Percentiles rank a stretch among this genome's conserved stretches.
Evolutionary conservation across 148 eudicot genomes (phyloP).

Genomic region (Tetragonia tetragonoides): DNA sequence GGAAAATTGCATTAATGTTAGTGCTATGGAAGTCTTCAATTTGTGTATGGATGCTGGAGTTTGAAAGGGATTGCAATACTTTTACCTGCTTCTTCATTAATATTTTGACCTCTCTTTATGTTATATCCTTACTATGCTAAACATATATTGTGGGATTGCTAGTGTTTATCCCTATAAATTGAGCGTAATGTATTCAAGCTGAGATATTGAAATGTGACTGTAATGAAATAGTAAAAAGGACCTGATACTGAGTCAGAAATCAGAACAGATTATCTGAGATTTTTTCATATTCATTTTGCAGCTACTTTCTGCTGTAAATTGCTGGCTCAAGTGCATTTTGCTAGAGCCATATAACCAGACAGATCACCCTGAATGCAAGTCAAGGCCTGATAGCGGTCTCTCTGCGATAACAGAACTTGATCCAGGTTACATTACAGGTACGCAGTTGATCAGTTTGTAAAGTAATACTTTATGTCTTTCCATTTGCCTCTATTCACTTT

Average conservation of each 20-base stretch:
- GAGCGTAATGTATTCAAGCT: background rate
- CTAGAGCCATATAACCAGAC: constrained; percentile 93
- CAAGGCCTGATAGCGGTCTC: constrained; percentile 97
- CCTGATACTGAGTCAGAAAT: background rate
- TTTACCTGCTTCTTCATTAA: background rate
- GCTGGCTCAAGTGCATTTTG: constrained; percentile 98
- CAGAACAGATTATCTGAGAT: background rate
- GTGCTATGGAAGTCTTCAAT: background rate
- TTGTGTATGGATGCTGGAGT: background rate
- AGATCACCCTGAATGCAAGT: constrained; percentile 91
- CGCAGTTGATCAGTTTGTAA: background rate
- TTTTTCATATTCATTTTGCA: constrained; percentile 31
- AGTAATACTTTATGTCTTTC: background rate
- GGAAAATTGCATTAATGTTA: background rate
- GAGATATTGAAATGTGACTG: background rate
- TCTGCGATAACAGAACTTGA: constrained; percentile 97
- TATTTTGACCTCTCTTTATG: background rate
- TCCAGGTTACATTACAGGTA: constrained; percentile 98
- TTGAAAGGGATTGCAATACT: background rate
- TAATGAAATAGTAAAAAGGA: background rate
- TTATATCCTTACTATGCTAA: background rate
- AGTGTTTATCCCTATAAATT: background rate
- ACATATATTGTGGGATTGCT: background rate
- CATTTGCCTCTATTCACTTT: background rate
- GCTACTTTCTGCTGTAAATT: constrained; percentile 94